Evolutionary conservation across 352 stramenopile species (phyloP), one percentile per base, ranked within the genome.

Genomic region (Saprolegnia parasitica): DNA sequence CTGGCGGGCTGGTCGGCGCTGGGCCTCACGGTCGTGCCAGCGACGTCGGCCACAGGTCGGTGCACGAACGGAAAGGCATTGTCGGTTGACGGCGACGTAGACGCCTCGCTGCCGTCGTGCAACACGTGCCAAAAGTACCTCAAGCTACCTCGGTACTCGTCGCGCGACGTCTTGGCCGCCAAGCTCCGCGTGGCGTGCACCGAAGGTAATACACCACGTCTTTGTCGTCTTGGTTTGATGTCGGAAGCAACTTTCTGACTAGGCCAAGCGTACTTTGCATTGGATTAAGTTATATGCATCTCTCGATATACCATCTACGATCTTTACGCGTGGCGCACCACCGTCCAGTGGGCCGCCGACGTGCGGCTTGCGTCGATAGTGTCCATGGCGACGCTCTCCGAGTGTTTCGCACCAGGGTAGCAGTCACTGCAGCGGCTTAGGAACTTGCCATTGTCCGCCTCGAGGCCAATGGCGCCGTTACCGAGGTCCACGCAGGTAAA

Each of bases 101-200:
- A 40, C 23, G 55, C 11, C 13, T n/a, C 24, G n/a, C 32, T 62
- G 35, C 77, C 77, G n/a, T 81, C 76, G 39, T 78, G 73, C 70
- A 79, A 70, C 29, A 83, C 77, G 9, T 83, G 76, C 62, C 56
- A 77, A 56, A 71, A 77, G 63, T 82, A 82, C 64, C 67, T 83
- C 42, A 83, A 83, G 71, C 71, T 83, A 23, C 77, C 77, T 5
- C 71, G 66, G 8, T 83, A 83, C 67, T 76, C 67, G 3, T 73
- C 70, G 18, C 47, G 67, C 13, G 54, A 56, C 6, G 73, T 75
- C 6, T 66, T 83, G 26, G 35, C 62, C 46, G 47, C n/a, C 16
- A 77, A 78, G 42, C 68, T 83, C 3, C 54, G 77, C 10, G 64
- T 78, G 47, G 77, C 77, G 9, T 78, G 82, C 37, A 74, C 56